Conservation (phyloP, 495 filamentous ascomycete genomes). For the Penicillium roqueforti region DNA sequence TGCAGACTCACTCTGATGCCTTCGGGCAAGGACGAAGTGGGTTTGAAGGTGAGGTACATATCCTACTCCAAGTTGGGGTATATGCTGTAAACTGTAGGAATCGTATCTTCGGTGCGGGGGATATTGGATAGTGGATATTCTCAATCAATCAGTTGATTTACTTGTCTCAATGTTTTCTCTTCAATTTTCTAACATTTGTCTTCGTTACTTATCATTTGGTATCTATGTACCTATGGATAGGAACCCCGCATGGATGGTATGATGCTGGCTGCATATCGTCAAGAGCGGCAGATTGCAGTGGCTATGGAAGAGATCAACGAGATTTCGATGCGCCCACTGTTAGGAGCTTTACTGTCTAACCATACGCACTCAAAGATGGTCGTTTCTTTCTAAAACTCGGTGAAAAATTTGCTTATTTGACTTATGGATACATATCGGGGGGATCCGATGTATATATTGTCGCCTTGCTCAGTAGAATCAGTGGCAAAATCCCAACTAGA, state of each 20-base stretch:
- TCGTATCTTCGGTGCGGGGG: background rate
- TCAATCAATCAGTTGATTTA: background rate
- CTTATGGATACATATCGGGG: background rate
- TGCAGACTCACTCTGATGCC: slow-evolving; percentile 50
- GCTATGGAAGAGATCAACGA: background rate
- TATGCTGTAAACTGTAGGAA: background rate
- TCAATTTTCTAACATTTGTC: background rate
- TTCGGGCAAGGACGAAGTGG: slow-evolving; percentile 32
- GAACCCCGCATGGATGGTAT: too few species aligned
- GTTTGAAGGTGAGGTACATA: slow-evolving; percentile 55
- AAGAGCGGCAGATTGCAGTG: background rate
- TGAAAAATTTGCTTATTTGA: background rate
- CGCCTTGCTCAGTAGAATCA: background rate
- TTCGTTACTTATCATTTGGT: too few species aligned
- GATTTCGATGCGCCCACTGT: background rate
- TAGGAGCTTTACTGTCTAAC: background rate
- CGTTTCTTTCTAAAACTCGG: background rate
- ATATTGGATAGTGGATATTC: background rate
- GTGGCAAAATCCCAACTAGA: background rate
- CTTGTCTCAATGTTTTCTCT: background rate
- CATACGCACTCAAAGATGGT: background rate
- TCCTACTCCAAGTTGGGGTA: background rate
- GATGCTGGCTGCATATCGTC: background rate
- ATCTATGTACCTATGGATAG: too few species aligned
- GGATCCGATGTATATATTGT: background rate